Base-by-base conservation (phyloP, 306 rosid genomes). In the Castanea sativa region DNA sequence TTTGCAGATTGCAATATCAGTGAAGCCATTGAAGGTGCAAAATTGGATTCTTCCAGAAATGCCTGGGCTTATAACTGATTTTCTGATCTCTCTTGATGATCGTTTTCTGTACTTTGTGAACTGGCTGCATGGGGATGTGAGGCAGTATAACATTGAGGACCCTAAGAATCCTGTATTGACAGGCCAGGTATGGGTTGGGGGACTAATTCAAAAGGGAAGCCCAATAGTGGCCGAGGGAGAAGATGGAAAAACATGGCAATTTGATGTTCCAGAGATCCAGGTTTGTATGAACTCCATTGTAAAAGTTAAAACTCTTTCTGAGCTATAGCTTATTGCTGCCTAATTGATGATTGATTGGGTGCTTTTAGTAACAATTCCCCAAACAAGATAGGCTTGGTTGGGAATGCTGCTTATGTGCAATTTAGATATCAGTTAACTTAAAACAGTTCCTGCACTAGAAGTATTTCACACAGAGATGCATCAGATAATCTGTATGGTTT, bases 61-160 rank as follows among this genome's bases (percentile, higher is more conserved):
- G 99, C 96, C 99, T 15, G 99, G 99, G 81, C 95, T 95, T 69
- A 90, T 95, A 60, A 95, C 97, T 38, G 97, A 92, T 83, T 91
- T 92, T 78, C 85, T 95, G 77, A 87, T 95, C 55, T 95, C 98
- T 19, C 95, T 95, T 12, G 97, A 95, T 71, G 99, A 92, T 69
- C 96, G 95, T 71, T 95, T 90, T 80, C 79, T 95, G 53, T 92
- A 92, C 87, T 81, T 90, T 15, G 97, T 84, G 86, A 95, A 95
- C 89, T 95, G 99, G 99, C 95, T 95, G 80, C 99, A 95, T 29
- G 98, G 99, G 15, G 97, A 95, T 87, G 89, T 95, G 77, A 88
- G 99, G 21, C 99, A 95, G 68, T 95, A 92, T 64, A 87, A 91
- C 82, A 91, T 95, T 41, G 97, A 93, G 85, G 97, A 95, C 76